phyloP scores from a whole-genome alignment of 805 yeast species.

The Huiozyma naganishii region DNA sequence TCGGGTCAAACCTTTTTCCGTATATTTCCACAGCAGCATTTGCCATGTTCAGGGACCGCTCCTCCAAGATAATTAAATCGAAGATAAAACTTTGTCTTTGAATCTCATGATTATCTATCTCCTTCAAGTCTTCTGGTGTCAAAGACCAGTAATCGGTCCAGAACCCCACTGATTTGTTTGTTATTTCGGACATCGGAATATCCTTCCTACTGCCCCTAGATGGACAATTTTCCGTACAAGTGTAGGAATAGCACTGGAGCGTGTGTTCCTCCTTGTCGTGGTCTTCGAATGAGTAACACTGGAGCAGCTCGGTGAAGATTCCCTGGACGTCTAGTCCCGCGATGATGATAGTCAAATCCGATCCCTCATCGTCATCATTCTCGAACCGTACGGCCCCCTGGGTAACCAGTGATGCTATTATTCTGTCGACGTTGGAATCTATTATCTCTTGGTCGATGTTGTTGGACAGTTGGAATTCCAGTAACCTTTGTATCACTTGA shows the following conservation, averaged over 20 bases:
- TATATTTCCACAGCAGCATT: conserved; percentile 50
- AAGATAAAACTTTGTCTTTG: conserved; percentile 65
- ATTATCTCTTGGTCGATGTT: conserved; percentile 41
- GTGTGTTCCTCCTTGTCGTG: conserved; percentile 32
- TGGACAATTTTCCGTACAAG: conserved; percentile 12
- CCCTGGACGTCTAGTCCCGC: conserved; percentile 29
- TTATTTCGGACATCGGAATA: conserved; percentile 26
- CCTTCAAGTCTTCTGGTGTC: conserved; percentile 41
- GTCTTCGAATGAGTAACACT: conserved; percentile 24
- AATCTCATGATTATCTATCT: conserved; percentile 41
- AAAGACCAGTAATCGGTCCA: conserved; percentile 64
- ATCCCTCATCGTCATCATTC: conserved; percentile 12
- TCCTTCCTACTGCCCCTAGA: conserved; percentile 14
- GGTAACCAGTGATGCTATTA: conserved; percentile 33
- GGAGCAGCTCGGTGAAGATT: conserved; percentile 27
- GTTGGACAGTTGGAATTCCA: conserved; percentile 41
- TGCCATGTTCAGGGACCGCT: conserved; percentile 56
- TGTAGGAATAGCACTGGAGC: conserved; percentile 36
- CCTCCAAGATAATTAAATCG: conserved; percentile 64
- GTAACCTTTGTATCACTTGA: conserved; percentile 39
- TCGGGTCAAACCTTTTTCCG: conserved; percentile 35
- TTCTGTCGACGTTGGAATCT: conserved; percentile 37
- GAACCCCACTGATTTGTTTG: conserved; percentile 32
- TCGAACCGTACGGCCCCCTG: conserved; percentile 36
- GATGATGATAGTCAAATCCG: conserved; percentile 26